phyloP scores from a whole-genome alignment of 2,329 filamentous ascomycete genomes.

The Diaporthe sp. region DNA sequence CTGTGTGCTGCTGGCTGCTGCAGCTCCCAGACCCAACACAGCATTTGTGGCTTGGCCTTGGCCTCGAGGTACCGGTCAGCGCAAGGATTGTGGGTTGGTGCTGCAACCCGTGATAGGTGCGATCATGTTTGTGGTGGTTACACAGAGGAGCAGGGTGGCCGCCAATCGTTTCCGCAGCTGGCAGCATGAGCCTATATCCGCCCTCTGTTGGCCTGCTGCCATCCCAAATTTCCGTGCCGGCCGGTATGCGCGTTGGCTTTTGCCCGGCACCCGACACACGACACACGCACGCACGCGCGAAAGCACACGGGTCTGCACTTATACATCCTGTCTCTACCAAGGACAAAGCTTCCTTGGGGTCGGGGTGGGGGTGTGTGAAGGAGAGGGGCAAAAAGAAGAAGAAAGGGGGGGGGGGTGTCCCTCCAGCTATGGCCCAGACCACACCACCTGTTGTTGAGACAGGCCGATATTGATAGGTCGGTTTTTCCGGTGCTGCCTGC shows the following conservation, averaged over 20 bases:
- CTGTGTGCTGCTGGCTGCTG: conserved; percentile 17
- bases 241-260: background rate
- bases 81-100: background rate
- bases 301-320: background rate
- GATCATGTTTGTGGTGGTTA: conserved; percentile 23
- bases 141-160: conserved; percentile 15
- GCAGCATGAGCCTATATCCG: background rate
- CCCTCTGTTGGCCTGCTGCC: background rate
- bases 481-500: conserved; percentile 23
- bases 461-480: conserved; percentile 23
- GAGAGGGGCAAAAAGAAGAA: background rate
- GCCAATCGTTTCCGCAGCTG: conserved; percentile 2
- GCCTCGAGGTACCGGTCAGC: conserved; percentile 10
- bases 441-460: conserved; percentile 18
- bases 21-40: conserved; percentile 9
- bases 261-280: conserved; percentile 15
- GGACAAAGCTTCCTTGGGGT: background rate
- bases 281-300: background rate
- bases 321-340: background rate
- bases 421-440: background rate
- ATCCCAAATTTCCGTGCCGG: conserved; percentile 5
- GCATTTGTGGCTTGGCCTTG: conserved; percentile 20
- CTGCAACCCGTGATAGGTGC: conserved; percentile 18
- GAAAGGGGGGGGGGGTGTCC: background rate
- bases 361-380: background rate